A percentile compares a stretch with the other conserved stretches of the same genome.
phyloP scores from a whole-genome alignment of 2,329 filamentous ascomycete species.

The Cadophora malorum region DNA sequence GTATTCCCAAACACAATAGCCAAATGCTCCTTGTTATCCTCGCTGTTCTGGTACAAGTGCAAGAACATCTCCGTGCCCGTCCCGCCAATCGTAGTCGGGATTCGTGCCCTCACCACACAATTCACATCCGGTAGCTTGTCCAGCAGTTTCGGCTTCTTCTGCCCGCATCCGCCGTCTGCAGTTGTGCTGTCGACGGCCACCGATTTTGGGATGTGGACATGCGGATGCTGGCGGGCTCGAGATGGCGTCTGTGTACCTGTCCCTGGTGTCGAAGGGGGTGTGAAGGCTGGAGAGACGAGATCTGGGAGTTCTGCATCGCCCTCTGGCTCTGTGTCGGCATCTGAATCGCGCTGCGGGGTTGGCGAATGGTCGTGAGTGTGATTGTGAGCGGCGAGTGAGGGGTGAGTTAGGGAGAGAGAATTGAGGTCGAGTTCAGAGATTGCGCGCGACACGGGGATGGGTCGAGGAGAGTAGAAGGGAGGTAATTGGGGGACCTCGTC shows the following conservation, averaged over 20 bases:
- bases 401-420: slow-evolving; percentile 29
- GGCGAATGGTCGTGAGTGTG: not conserved
- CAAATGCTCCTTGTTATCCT: slow-evolving; percentile 94
- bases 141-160: slow-evolving; percentile 74
- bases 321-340: slow-evolving; percentile 24
- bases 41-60: slow-evolving; percentile 90
- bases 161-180: slow-evolving; percentile 61
- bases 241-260: slow-evolving; percentile 61
- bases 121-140: slow-evolving; percentile 82
- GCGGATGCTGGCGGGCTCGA: slow-evolving; percentile 41
- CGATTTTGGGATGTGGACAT: slow-evolving; percentile 27
- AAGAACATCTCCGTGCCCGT: slow-evolving; percentile 95
- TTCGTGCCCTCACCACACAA: slow-evolving; percentile 92
- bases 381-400: slow-evolving; percentile 16
- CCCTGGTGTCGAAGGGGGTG: slow-evolving; percentile 70
- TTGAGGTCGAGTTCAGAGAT: slow-evolving; percentile 46
- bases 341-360: slow-evolving; percentile 22
- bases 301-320: slow-evolving; percentile 39
- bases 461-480: slow-evolving; percentile 46
- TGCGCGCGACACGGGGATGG: slow-evolving; percentile 45
- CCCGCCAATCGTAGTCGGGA: slow-evolving; percentile 73
- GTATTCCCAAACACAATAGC: slow-evolving; percentile 94
- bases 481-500: slow-evolving; percentile 41
- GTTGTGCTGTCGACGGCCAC: slow-evolving; percentile 53
- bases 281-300: slow-evolving; percentile 86